phyloP scores from a whole-genome alignment of 2,329 filamentous ascomycete species.

The Grosmannia clavigera region DNA sequence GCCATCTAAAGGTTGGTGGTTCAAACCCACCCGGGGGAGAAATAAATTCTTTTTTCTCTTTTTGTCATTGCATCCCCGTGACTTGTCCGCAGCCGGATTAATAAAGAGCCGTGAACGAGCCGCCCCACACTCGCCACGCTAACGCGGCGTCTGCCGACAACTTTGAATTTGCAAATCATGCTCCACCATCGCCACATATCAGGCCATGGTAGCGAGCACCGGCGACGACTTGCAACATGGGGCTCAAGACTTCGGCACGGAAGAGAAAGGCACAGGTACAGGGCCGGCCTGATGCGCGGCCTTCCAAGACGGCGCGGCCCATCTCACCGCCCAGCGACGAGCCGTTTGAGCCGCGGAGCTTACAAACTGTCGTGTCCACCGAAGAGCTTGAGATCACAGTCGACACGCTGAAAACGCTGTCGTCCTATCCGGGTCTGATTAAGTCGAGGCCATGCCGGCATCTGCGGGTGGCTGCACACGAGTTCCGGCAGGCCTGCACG shows the following conservation, averaged over 20 bases:
- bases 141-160: not conserved
- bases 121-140: not conserved
- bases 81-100: not conserved
- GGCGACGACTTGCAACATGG: slow-evolving; percentile 2
- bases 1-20: not conserved
- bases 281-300: not conserved
- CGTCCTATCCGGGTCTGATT: slow-evolving; percentile 47
- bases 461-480: slow-evolving; percentile 53
- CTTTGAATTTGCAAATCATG: not conserved
- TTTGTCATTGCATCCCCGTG: not conserved
- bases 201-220: not conserved
- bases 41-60: not conserved
- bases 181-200: not conserved
- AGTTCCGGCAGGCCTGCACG: slow-evolving; percentile 56
- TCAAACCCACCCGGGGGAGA: not conserved
- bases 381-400: slow-evolving; percentile 57
- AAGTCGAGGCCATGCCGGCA: slow-evolving; percentile 59
- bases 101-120: not conserved
- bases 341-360: slow-evolving; percentile 31
- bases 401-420: slow-evolving; percentile 47
- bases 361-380: slow-evolving; percentile 42
- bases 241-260: slow-evolving; percentile 29
- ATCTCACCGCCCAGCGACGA: slow-evolving; percentile 23
- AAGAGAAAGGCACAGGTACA: slow-evolving; percentile 26
- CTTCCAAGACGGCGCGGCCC: slow-evolving; percentile 2